Conservation (phyloP, 78 protist species). For the Tieghemostelium lacteum region DNA sequence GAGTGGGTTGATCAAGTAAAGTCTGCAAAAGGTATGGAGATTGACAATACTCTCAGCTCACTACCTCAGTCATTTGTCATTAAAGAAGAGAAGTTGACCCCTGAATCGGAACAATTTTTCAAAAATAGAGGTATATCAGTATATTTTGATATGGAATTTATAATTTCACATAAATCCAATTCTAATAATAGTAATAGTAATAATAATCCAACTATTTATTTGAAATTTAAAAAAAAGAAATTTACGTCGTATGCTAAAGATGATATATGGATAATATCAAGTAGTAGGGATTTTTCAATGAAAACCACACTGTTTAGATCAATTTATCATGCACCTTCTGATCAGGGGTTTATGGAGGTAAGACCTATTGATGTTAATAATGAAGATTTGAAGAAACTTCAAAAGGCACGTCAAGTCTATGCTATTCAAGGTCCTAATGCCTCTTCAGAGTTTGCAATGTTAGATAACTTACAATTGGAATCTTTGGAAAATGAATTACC, state of each 20-base stretch:
- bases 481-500: not conserved
- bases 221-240: constrained; percentile 36
- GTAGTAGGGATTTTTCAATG: constrained; percentile 22
- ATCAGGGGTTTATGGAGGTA: constrained; percentile 31
- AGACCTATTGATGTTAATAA: constrained; percentile 4
- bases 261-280: constrained; percentile 77
- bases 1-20: constrained; percentile 3
- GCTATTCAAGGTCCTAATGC: constrained; percentile 64
- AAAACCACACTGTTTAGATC: constrained; percentile 17
- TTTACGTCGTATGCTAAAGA: constrained; percentile 55
- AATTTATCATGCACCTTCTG: constrained; percentile 59
- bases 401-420: constrained; percentile 1
- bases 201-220: not conserved
- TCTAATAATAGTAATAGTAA: not conserved
- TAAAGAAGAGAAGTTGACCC: not conserved
- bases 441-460: constrained; percentile 52
- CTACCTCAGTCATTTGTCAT: not conserved
- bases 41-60: too few species aligned
- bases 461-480: constrained; percentile 30
- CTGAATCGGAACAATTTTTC: constrained; percentile 21
- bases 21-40: not conserved
- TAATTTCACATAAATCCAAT: not conserved
- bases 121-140: constrained; percentile 32
- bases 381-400: not conserved
- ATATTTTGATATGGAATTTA: not conserved